Evolutionary conservation across 345 rosid genomes (phyloP), one percentile per base, ranked within the genome.

Genomic region (Passiflora organensis): DNA sequence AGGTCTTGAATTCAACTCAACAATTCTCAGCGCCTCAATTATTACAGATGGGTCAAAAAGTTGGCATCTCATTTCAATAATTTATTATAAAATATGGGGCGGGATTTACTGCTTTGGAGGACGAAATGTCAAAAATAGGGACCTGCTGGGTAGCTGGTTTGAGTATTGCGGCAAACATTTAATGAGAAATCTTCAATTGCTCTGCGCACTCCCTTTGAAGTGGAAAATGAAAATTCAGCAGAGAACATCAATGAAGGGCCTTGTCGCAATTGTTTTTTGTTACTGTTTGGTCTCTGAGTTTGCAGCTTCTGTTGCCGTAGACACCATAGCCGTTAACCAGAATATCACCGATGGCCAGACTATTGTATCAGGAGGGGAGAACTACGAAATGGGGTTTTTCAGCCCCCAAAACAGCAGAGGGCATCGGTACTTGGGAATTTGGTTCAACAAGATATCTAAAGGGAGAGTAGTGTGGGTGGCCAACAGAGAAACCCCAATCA

Each of bases 301-400:
- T 13, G 4, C 2, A 10, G 0, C 12, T 3, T 42, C 67, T 46
- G 8, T 1, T 12, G 69, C 57, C 2, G 38, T 19, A 11, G 65
- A 75, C 47, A 51, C 58, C 19, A 52, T 75, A 19, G 23, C 42
- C 21, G 48, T 15, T 4, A 56, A 42, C 15, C 58, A 32, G 14
- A 19, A 67, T 1, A 53, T 75, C 25, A 60, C 11, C 39, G 76
- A 71, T 17, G 76, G 73, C 1, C 55, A 59, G 34, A 70, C 60
- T 2, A 19, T 71, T 22, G 64, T 64, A 41, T 67, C 70, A 2
- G 18, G 67, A 0, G 54, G 20, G 10, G 65, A 55, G n/a, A 58
- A 32, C 36, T 74, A 65, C 48, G 72, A 62, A 51, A 51, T 74
- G 25, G 78, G 78, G 3, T 74, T 74, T 54, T 74, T 74, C 48